These are phyloP conservation scores for Dimargaris xerosporica DNA, from an alignment of 192 early-diverging fungal species.

Conservation along the genomic window DNA sequence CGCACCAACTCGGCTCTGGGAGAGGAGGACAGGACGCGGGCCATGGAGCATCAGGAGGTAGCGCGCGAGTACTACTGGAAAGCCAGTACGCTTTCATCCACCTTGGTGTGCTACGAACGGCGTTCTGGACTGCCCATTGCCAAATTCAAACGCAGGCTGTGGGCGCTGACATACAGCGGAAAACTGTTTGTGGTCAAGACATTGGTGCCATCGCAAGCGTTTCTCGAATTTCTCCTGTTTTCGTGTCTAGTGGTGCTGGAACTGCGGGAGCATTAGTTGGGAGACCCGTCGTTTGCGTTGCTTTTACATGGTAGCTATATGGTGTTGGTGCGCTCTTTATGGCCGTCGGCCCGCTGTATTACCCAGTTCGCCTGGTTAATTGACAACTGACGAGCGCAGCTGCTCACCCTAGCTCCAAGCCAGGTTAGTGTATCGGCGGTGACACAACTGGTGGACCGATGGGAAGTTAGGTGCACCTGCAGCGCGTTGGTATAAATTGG, in stretches of 20 bases:
- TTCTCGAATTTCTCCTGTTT: constrained; percentile 13
- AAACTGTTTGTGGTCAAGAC: neutral
- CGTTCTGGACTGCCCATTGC: neutral
- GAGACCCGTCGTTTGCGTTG: no score
- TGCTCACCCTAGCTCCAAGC: no score
- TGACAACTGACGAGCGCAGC: no score
- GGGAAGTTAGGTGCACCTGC: no score
- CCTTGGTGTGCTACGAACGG: neutral
- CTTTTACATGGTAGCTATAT: no score
- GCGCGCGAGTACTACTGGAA: neutral
- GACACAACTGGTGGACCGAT: no score
- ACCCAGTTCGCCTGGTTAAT: no score
- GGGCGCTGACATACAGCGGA: neutral
- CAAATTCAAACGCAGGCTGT: neutral
- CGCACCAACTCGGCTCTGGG: neutral
- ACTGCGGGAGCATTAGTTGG: neutral
- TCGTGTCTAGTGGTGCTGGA: neutral
- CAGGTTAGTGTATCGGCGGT: no score
- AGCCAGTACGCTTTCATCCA: neutral
- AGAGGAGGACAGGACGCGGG: neutral
- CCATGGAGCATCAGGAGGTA: neutral
- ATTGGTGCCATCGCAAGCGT: constrained; percentile 2
- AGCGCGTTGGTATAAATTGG: no score
- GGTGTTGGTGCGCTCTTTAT: no score
- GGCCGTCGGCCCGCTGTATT: no score